Conservation (phyloP, 2,329 filamentous ascomycete genomes). For the Colletotrichum brevisporum region DNA sequence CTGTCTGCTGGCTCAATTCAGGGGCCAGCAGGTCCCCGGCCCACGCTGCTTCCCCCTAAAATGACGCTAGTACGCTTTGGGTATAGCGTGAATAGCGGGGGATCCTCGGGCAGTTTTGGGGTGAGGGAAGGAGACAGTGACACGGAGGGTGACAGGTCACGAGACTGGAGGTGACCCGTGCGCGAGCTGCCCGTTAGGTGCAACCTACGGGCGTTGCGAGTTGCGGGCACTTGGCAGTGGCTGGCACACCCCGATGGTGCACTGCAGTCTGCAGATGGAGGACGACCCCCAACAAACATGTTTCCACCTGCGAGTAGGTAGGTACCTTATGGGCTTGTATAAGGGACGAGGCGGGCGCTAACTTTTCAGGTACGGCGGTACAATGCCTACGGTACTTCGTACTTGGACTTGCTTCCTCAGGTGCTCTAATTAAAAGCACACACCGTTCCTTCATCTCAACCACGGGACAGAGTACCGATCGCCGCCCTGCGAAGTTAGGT, state of each 20-base stretch:
- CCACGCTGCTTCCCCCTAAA: slow-evolving; percentile 40
- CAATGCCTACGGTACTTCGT: too few species aligned
- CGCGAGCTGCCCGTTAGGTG: slow-evolving; percentile 21
- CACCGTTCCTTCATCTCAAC: slow-evolving; percentile 16
- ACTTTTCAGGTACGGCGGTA: too few species aligned
- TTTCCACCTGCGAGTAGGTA: slow-evolving; percentile 13
- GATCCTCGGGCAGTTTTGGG: slow-evolving; percentile 37
- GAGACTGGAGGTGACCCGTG: slow-evolving; percentile 36
- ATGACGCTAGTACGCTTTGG: slow-evolving; percentile 10
- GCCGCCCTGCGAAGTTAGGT: neutral
- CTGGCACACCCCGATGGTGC: neutral
- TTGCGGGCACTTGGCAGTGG: neutral
- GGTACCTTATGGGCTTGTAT: too few species aligned
- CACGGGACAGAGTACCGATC: slow-evolving; percentile 6
- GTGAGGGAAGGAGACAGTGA: neutral
- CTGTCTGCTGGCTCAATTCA: slow-evolving; percentile 41
- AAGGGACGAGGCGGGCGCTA: too few species aligned
- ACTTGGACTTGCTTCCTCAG: too few species aligned
- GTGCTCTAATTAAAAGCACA: neutral
- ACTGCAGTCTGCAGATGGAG: slow-evolving; percentile 4
- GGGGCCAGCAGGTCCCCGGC: slow-evolving; percentile 39
- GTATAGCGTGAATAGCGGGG: slow-evolving; percentile 22
- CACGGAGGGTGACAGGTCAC: slow-evolving; percentile 35
- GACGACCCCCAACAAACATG: slow-evolving; percentile 20
- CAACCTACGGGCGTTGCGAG: neutral